phyloP scores from a whole-genome alignment of 495 filamentous ascomycete genomes.

The Daldinia decipiens region DNA sequence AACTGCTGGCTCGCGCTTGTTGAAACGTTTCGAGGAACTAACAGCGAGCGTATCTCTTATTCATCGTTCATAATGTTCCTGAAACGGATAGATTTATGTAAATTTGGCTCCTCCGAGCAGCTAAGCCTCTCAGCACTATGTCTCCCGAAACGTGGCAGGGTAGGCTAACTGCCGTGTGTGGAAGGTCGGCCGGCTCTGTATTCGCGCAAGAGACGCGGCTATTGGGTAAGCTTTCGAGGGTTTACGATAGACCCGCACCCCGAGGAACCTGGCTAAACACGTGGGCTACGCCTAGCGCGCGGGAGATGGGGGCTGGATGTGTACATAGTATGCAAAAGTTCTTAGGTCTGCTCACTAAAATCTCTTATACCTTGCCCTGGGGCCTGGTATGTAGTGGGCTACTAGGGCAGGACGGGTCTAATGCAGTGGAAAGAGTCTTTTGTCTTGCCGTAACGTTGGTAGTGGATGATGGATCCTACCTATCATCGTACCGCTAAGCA shows the following conservation, averaged over 20 bases:
- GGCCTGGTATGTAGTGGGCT: background rate
- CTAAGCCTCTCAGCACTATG: constrained; percentile 34
- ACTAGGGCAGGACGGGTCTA: background rate
- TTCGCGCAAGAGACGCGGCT: background rate
- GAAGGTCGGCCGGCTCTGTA: constrained; percentile 9
- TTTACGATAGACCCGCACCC: constrained; percentile 22
- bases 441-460: constrained; percentile 28
- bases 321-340: background rate
- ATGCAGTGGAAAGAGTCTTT: background rate
- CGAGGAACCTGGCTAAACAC: constrained; percentile 38
- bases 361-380: background rate
- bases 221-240: constrained; percentile 13
- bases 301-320: constrained; percentile 34
- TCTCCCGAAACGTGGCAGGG: constrained; percentile 36
- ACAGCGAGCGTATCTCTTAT: constrained; percentile 26
- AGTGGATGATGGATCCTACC: constrained; percentile 32
- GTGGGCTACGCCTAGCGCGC: constrained; percentile 29
- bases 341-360: constrained; percentile 18
- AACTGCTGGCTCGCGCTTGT: background rate
- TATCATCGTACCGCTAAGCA: constrained; percentile 21
- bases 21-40: constrained; percentile 27
- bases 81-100: constrained; percentile 38
- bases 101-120: constrained; percentile 32
- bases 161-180: constrained; percentile 30
- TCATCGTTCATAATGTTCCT: constrained; percentile 20